These are phyloP conservation scores for Thraustochytrium striatum DNA, from an alignment of 352 stramenopile genomes.

Conservation along the genomic window DNA sequence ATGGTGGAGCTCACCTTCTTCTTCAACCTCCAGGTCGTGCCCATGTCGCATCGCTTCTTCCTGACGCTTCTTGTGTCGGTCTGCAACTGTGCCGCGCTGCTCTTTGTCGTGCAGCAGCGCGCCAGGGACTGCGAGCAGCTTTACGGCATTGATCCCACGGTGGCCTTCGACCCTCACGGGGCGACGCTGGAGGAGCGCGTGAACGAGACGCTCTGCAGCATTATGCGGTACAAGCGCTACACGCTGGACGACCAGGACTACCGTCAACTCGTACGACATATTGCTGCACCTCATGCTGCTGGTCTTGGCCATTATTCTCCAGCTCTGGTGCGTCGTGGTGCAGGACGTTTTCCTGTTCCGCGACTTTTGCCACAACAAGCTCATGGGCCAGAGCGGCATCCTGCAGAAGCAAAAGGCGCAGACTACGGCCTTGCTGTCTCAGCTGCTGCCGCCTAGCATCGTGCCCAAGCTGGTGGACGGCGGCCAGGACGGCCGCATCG, in stretches of 20 bases:
- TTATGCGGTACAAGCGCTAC: not conserved
- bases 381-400: slow-evolving; percentile 77
- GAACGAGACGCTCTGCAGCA: not conserved
- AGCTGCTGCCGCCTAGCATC: slow-evolving; percentile 72
- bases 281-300: slow-evolving; percentile 62
- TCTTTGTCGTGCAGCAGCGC: not conserved
- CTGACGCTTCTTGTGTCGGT: not conserved
- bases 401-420: slow-evolving; percentile 71
- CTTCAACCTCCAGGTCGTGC: slow-evolving; percentile 58
- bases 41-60: slow-evolving; percentile 19
- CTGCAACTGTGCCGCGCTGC: slow-evolving; percentile 58
- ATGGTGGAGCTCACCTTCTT: slow-evolving; percentile 59
- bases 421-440: slow-evolving; percentile 66
- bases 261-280: slow-evolving; percentile 35
- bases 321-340: slow-evolving; percentile 71
- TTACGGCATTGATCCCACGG: too few species aligned
- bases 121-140: too few species aligned
- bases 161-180: too few species aligned
- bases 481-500: slow-evolving; percentile 56
- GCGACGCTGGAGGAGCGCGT: too few species aligned
- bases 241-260: not conserved
- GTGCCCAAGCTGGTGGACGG: slow-evolving; percentile 72
- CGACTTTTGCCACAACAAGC: slow-evolving; percentile 64
- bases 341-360: slow-evolving; percentile 45
- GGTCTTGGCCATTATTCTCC: slow-evolving; percentile 69